Percentiles rank a stretch among this genome's conserved stretches.
Evolutionary conservation across 2,329 filamentous ascomycete genomes (phyloP).

Genomic region (Dactylellina parvicollis): DNA sequence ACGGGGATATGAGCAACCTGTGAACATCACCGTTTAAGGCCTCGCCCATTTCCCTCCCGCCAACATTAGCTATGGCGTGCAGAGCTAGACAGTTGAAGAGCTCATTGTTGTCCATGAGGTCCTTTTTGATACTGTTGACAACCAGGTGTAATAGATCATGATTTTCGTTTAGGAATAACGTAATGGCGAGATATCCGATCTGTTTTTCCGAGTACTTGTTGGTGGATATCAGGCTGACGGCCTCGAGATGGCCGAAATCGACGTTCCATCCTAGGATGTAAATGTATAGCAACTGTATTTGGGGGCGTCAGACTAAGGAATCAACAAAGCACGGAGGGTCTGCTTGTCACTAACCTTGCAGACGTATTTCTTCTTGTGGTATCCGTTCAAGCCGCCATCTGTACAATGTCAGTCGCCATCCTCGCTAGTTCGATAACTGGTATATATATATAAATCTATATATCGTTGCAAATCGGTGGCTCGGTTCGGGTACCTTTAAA

Average conservation of each 20-base stretch:
- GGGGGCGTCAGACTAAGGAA: conserved; percentile 56
- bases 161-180: conserved; percentile 94
- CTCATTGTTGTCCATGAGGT: conserved; percentile 92
- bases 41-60: conserved; percentile 96
- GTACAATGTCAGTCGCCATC: conserved; percentile 11
- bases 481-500: conserved; percentile 75
- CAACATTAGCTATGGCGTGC: conserved; percentile 97
- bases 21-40: conserved; percentile 92
- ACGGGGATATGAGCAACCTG: conserved; percentile 92
- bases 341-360: conserved; percentile 76
- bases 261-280: conserved; percentile 99
- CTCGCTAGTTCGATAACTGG: conserved; percentile 10
- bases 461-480: neutral
- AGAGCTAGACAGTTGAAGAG: conserved; percentile 95
- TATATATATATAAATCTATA: too few relatives aligned
- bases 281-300: conserved; percentile 82
- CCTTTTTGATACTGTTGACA: conserved; percentile 98
- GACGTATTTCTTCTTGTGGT: conserved; percentile 99
- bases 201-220: conserved; percentile 99
- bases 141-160: conserved; percentile 96
- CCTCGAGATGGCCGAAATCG: conserved; percentile 97
- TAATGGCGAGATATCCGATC: conserved; percentile 97
- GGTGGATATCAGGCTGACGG: conserved; percentile 95
- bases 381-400: conserved; percentile 90
- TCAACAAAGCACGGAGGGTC: conserved; percentile 28